Conservation (phyloP, 2,329 filamentous ascomycete genomes). For the Fusarium papillatum region DNA sequence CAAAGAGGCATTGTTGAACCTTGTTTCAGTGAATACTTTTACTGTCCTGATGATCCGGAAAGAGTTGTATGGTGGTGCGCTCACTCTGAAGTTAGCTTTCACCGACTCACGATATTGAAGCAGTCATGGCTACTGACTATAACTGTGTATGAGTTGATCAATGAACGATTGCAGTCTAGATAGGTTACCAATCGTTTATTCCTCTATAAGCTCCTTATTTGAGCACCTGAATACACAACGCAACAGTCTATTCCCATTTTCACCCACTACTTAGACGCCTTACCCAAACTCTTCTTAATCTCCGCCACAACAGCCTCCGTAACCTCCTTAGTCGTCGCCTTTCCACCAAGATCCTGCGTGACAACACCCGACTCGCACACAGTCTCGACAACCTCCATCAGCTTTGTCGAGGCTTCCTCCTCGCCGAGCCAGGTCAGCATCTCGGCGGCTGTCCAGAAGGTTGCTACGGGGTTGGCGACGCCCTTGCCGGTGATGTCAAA, state of each 20-base stretch:
- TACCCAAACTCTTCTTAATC: conserved; percentile 37
- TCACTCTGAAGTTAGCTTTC: neutral
- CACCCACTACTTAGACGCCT: neutral
- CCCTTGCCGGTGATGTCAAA: conserved; percentile 70
- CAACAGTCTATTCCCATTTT: neutral
- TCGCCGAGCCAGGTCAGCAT: conserved; percentile 71
- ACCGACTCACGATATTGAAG: neutral
- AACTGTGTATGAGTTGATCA: neutral
- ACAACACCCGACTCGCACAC: conserved; percentile 65
- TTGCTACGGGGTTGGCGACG: conserved; percentile 68
- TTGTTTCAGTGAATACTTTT: neutral
- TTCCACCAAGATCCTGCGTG: conserved; percentile 67
- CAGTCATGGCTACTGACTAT: neutral
- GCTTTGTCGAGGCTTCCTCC: conserved; percentile 59
- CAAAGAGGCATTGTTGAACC: neutral
- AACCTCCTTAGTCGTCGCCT: conserved; percentile 51
- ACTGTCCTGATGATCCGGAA: neutral
- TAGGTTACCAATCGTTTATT: neutral
- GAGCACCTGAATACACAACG: too few species aligned
- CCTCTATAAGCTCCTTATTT: neutral
- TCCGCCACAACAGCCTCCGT: conserved; percentile 49
- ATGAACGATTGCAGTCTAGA: neutral
- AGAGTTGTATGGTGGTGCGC: neutral
- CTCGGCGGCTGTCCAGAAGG: conserved; percentile 71
- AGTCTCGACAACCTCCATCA: conserved; percentile 66